These are phyloP conservation scores for Lachnum nothofagi DNA, from an alignment of 2,329 filamentous ascomycete species.

Conservation along the genomic window DNA sequence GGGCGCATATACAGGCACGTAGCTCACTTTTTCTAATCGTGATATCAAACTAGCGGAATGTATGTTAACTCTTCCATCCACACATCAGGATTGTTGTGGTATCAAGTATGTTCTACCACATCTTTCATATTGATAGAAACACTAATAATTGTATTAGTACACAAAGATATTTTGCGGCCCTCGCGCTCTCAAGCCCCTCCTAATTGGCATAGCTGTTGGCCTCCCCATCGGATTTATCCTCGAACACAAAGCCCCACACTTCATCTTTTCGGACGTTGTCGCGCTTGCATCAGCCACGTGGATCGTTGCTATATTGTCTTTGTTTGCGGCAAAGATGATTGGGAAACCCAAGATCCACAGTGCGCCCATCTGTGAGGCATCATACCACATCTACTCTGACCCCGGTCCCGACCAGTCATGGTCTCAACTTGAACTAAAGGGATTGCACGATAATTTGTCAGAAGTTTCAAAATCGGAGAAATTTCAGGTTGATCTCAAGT, in stretches of 20 bases:
- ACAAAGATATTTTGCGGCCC: conserved; percentile 48
- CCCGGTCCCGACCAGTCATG: conserved; percentile 39
- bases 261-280: conserved; percentile 42
- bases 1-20: conserved; percentile 20
- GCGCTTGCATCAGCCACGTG: conserved; percentile 45
- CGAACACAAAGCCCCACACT: conserved; percentile 35
- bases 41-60: no score
- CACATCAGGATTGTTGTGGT: conserved; percentile 44
- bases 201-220: conserved; percentile 42
- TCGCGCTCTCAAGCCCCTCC: conserved; percentile 44
- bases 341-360: conserved; percentile 36
- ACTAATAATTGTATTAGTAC: conserved; percentile 26
- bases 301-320: conserved; percentile 46
- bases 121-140: not conserved
- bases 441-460: conserved; percentile 39
- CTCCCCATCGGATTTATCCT: conserved; percentile 43
- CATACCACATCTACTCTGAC: conserved; percentile 19
- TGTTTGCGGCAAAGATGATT: conserved; percentile 44
- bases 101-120: conserved; percentile 33
- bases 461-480: conserved; percentile 38
- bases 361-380: conserved; percentile 7
- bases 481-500: conserved; percentile 38
- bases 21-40: not conserved
- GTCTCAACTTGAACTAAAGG: conserved; percentile 45
- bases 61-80: no score